Evolutionary conservation across 306 rosid species (phyloP), one percentile per base, ranked within the genome.

Genomic region (Chamaecrista fasciculata): DNA sequence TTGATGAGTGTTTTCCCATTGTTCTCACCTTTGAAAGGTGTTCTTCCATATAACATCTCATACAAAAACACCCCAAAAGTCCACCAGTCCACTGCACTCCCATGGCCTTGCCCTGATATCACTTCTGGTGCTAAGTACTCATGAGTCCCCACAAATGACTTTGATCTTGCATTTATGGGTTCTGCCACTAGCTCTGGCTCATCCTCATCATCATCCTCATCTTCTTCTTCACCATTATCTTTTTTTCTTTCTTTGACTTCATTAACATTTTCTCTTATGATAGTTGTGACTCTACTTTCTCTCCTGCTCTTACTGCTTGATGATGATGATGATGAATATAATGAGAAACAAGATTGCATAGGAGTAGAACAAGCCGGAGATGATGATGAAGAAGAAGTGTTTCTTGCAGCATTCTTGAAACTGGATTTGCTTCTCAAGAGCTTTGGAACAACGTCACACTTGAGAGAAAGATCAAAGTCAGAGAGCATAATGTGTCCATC

Each of bases 31-130:
- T 94, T 94, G 76, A 94, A 94, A 0, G 98, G 98, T 8, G 98
- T 94, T 42, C 75, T 76, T 3, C 97, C 98, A n/a, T 82, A 90
- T 46, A 90, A 18, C 98, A 94, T 86, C 67, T 94, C 98, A 56
- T 88, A 94, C 51, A 94, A 73, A 65, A 94, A 94, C 23, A 94
- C 97, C 10, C 98, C 98, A 14, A 94, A 70, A 0, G 98, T 94
- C 98, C 98, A 94, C 98, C 98, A 94, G 34, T 94, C 98, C 66
- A 94, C 98, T 0, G 92, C 96, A 58, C 98, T 88, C 7, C 98
- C 98, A 64, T 94, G 98, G 0, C 98, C 98, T 70, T 90, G 96
- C 0, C 97, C 98, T 6, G 94, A 81, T 4, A 94, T 94, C 29
- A 94, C 96, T 75, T 94, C 98, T 6, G 98, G 98, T 0, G 98